Evolutionary conservation across 2,329 filamentous ascomycete species (phyloP), one percentile per base, ranked within the genome.

Genomic region (Colletotrichum sp.): DNA sequence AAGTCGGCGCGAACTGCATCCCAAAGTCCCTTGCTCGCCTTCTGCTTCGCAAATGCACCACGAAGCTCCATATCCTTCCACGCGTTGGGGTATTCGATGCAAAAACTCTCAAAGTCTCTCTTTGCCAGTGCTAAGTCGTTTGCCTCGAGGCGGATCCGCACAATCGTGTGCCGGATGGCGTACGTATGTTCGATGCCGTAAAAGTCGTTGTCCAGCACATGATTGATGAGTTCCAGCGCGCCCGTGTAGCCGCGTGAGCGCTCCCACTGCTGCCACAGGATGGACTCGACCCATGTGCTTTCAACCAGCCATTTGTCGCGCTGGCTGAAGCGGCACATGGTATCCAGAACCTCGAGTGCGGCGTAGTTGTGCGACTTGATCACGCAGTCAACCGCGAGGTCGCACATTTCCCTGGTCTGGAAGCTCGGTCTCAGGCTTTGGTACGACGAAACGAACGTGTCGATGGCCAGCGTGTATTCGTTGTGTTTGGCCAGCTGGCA

Each of bases 21-120:
- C 87, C 87, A 89, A 69, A 88, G 83, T 39, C 85, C 87, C 13
- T 75, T 71, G 67, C 82, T 83, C 18, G 87, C 87, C 72, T 84
- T 81, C 26, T 80, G 78, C 28, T 83, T 77, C 3, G 85, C 84
- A 52, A 88, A 80, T 13, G 83, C 80, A 4, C 83, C 85, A 10
- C 82, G 81, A 12, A 88, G 39, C 28, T 71, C 64, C 1, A 72
- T 21, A 26, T 78, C 70, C 3, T 64, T 36, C 30, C 39, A 30
- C 21, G 70, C 72, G 24, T 60, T 30, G 12, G 68, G 59, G 28
- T 75, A 59, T 16, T 26, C 18, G 6, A 68, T 21, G 26, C 32
- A 32, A 28, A 78, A 52, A 4, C 52, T 26, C 9, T 66, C 57
- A 21, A 71, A 76, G 9, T 70, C n/a, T 16, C 30, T 21, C 15